Evolutionary conservation across 2,329 filamentous ascomycete species (phyloP).

Genomic region (Didymella exigua): DNA sequence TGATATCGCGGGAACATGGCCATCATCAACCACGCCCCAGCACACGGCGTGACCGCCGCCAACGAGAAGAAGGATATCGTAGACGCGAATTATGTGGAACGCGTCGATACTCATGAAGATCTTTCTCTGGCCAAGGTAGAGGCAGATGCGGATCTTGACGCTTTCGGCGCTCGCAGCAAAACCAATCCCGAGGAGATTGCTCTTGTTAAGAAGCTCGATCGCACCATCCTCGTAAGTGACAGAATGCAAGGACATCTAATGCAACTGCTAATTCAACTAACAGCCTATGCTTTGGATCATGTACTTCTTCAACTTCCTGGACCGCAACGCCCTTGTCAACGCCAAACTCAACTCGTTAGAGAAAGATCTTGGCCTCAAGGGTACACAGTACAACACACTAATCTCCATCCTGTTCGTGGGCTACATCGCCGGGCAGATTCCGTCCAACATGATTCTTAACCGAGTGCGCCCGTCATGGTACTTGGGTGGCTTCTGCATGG

Average conservation of each 20-base stretch:
- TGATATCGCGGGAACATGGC: not conserved
- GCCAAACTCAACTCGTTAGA: conserved; percentile 68
- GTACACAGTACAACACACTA: conserved; percentile 21
- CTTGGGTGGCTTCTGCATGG: conserved; percentile 34
- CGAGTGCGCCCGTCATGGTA: conserved; percentile 34
- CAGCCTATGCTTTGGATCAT: conserved; percentile 51
- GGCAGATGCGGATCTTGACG: conserved; percentile 29
- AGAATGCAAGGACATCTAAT: no score
- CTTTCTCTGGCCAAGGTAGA: conserved; percentile 18
- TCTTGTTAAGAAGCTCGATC: conserved; percentile 42
- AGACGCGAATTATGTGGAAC: conserved; percentile 7
- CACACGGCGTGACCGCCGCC: not conserved
- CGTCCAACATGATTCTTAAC: conserved; percentile 53
- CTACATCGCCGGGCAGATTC: conserved; percentile 43
- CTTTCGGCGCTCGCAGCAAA: conserved; percentile 40
- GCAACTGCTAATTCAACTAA: not conserved
- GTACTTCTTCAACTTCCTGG: conserved; percentile 52
- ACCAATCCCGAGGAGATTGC: conserved; percentile 41
- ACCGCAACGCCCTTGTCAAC: conserved; percentile 70
- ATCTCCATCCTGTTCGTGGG: conserved; percentile 56
- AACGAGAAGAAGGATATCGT: conserved; percentile 3
- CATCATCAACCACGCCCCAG: not conserved
- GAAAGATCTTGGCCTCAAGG: conserved; percentile 52
- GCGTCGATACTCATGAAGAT: conserved; percentile 11
- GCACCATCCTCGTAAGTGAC: conserved; percentile 34